phyloP scores from a whole-genome alignment of 345 rosid species.

The Salix udensis region DNA sequence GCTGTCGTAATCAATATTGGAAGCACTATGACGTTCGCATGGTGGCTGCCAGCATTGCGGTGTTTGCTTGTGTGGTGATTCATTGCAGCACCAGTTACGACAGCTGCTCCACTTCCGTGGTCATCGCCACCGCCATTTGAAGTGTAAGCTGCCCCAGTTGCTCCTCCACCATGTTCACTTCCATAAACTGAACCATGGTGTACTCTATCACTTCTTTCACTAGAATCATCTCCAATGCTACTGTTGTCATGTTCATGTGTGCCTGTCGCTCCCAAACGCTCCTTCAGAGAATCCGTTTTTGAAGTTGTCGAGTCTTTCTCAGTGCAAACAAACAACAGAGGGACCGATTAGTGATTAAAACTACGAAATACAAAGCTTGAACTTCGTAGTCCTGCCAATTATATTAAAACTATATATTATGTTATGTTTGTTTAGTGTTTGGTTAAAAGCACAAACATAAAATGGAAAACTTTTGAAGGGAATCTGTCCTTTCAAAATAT shows the following conservation, averaged over 20 bases:
- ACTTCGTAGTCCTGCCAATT: neutral
- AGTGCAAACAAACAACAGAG: neutral
- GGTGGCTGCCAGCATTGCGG: slow-evolving; percentile 13
- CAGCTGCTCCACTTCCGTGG: slow-evolving; percentile 4
- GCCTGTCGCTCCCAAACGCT: neutral
- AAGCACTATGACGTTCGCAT: neutral
- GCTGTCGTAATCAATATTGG: neutral
- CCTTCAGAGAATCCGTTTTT: neutral
- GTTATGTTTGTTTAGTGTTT: no score
- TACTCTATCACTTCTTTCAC: neutral
- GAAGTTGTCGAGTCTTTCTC: neutral
- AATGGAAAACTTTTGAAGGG: no score
- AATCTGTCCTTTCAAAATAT: no score
- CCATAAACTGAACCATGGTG: neutral
- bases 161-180: neutral
- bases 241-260: neutral
- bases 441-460: no score
- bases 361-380: neutral
- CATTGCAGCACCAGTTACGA: slow-evolving; percentile 24
- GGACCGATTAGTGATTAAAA: neutral
- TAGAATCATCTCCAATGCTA: neutral
- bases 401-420: neutral
- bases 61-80: slow-evolving; percentile 20
- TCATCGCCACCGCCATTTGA: neutral
- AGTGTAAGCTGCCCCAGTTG: neutral